Evolutionary conservation across 1,284 basidiomycete species (phyloP), one percentile per base, ranked within the genome.

Genomic region (Ganoderma resinaceum): DNA sequence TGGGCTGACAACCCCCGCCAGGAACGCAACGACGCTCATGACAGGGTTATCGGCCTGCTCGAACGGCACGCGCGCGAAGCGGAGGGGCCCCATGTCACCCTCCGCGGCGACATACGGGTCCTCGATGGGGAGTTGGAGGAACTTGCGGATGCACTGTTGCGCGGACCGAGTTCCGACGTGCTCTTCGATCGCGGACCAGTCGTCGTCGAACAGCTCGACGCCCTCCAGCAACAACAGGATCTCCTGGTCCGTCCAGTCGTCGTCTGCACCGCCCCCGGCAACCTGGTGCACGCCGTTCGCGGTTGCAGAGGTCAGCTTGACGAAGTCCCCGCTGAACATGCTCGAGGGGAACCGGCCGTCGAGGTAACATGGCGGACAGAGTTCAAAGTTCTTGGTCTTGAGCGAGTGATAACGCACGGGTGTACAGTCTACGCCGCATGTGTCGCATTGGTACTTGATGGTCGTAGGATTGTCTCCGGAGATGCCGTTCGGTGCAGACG

Each of bases 261-360:
- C 89, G 55, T 87, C 86, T 26, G 81, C 82, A 0, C 83, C 82
- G 2, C 78, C 75, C 6, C 80, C 83, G 57, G 86, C 85, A 18
- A 82, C 81, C 18, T 85, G 78, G 62, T 78, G 78, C 18, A 80
- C 76, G 23, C 80, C 80, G 52, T 79, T 78, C 14, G 78, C 74
- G 2, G 84, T 80, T 2, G 82, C 85, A 23, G 83, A 82, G 49
- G 92, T 91, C 69, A 99, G 87, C 76, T 95, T 95, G 71, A 99
- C 95, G 82, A 99, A 99, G 83, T 99, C 97, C 40, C 97, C 97
- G 63, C 94, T 95, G 84, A 96, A 98, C 94, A 99, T 96, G 59
- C 89, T 91, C 2, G 94, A 94, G 0, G 97, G 96, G 87, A 99
- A 99, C 53, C 97, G 93, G 1, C 97, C 97, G 70, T 97, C 95